Evolutionary conservation across 192 early-diverging fungal genomes (phyloP).

Genomic region (Coemansia sp.): DNA sequence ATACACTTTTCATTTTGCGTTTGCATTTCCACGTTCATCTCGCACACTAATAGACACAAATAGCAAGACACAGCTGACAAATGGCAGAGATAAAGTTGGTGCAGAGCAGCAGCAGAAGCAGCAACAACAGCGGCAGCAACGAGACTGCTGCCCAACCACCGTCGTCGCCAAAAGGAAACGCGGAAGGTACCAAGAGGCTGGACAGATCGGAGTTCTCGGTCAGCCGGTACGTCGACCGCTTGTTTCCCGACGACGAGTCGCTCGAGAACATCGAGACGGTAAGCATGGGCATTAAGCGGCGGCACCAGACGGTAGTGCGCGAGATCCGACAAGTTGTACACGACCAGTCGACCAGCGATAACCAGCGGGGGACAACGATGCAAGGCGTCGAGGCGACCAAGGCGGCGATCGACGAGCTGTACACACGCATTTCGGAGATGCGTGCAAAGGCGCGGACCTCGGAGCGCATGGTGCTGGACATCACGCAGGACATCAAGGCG

Average conservation of each 20-base stretch:
- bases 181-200: conserved; percentile 2
- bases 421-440: conserved; percentile 80
- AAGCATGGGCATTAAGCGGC: conserved; percentile 58
- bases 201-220: conserved; percentile 64
- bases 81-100: neutral
- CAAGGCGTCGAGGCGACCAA: conserved; percentile 71
- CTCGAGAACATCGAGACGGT: conserved; percentile 63
- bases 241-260: conserved; percentile 67
- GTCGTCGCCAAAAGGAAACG: neutral
- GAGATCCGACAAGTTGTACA: conserved; percentile 74
- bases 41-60: neutral
- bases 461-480: conserved; percentile 88
- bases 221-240: conserved; percentile 73
- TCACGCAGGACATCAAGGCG: conserved; percentile 93
- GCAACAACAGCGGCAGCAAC: conserved; percentile 3
- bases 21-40: neutral
- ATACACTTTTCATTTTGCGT: neutral
- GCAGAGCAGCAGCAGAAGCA: conserved; percentile 8
- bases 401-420: conserved; percentile 67
- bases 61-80: neutral
- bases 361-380: conserved; percentile 52
- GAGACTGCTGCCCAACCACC: neutral
- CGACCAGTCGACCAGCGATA: conserved; percentile 62
- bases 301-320: conserved; percentile 60
- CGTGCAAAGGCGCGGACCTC: conserved; percentile 80